These are phyloP conservation scores for Gnaphalium uliginosum DNA, from an alignment of 129 eudicot genomes.

Conservation along the genomic window DNA sequence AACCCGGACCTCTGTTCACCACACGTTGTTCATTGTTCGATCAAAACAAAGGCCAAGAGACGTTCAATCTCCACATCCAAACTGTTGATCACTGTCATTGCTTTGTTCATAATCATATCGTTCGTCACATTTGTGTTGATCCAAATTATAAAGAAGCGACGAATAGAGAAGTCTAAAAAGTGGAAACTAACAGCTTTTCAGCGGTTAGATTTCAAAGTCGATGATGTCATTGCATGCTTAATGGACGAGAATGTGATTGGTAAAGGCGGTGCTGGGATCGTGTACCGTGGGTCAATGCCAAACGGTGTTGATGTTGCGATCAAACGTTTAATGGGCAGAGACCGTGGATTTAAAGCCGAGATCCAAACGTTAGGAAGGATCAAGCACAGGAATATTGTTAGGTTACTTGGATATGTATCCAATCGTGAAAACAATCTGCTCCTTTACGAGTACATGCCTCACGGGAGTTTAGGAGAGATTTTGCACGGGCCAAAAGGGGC, in stretches of 20 bases:
- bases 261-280: constrained; percentile 91
- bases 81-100: constrained; percentile 23
- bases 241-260: constrained; percentile 88
- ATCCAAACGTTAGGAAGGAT: constrained; percentile 81
- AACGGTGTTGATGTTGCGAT: constrained; percentile 76
- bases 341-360: constrained; percentile 79
- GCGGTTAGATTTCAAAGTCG: constrained; percentile 68
- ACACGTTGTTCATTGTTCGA: constrained; percentile 30
- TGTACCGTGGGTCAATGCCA: constrained; percentile 85
- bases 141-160: constrained; percentile 23
- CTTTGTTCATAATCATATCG: background rate
- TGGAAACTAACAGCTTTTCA: constrained; percentile 93
- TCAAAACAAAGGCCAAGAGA: background rate
- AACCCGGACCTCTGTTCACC: constrained; percentile 76
- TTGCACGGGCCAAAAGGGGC: constrained; percentile 83
- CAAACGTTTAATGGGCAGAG: constrained; percentile 53
- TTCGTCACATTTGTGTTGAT: constrained; percentile 13
- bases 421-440: constrained; percentile 68
- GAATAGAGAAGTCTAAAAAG: constrained; percentile 32
- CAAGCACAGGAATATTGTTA: constrained; percentile 78
- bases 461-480: constrained; percentile 93
- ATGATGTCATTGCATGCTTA: constrained; percentile 67
- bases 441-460: constrained; percentile 87
- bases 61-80: constrained; percentile 17
- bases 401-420: constrained; percentile 71